A percentile compares a stretch with the other conserved stretches of the same genome.
These are phyloP conservation scores for Fusarium hostae DNA, from an alignment of 2,329 filamentous ascomycete species.

Conservation along the genomic window DNA sequence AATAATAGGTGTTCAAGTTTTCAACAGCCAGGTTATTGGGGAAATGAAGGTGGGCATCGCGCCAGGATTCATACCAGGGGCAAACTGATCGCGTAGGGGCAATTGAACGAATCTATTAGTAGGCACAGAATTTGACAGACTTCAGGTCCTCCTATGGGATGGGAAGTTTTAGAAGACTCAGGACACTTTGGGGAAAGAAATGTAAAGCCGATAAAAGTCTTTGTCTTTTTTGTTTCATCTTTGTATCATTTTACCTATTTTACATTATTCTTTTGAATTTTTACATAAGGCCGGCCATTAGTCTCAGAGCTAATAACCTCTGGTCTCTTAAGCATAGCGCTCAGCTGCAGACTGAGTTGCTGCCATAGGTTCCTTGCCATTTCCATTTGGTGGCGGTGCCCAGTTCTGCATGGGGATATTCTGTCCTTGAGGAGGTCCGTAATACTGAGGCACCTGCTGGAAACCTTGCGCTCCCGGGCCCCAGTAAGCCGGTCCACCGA, in stretches of 20 bases:
- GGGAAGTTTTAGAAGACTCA: not conserved
- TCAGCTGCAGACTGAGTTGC: constrained; percentile 4
- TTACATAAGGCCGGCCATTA: not conserved
- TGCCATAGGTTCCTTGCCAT: constrained; percentile 17
- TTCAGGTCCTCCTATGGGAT: too few relatives aligned
- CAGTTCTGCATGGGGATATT: constrained; percentile 38
- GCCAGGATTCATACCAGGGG: not conserved
- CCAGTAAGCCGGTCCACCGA: constrained; percentile 45
- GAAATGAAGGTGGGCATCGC: not conserved
- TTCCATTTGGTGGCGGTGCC: constrained; percentile 8
- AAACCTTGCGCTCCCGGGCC: constrained; percentile 46
- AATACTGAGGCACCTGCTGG: constrained; percentile 44
- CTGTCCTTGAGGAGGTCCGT: constrained; percentile 26
- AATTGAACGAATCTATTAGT: fast-evolving
- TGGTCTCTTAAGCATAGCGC: constrained; percentile 13
- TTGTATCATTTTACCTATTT: not conserved
- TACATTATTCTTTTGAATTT: not conserved
- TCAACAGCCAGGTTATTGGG: fast-evolving
- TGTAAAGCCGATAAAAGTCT: not conserved
- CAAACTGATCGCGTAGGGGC: not conserved
- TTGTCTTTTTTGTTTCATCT: not conserved
- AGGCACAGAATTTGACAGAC: not conserved
- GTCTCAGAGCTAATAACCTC: not conserved
- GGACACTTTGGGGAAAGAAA: not conserved
- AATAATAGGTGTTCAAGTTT: not conserved